Conservation (phyloP, 1,284 basidiomycete species). For the Tilletia indica region DNA sequence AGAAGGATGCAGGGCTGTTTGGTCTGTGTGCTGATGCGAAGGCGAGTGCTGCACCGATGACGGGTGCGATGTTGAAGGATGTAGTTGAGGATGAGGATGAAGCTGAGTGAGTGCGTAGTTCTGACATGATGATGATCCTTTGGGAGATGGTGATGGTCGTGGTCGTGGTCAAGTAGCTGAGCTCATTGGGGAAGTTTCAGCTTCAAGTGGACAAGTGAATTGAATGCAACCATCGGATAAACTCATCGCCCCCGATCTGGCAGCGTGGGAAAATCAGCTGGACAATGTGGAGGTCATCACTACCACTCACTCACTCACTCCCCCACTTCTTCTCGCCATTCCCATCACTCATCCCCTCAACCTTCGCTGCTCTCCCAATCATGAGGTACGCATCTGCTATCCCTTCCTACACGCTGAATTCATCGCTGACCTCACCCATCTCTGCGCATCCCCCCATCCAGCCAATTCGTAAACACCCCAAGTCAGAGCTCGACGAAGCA, state of each 20-base stretch:
- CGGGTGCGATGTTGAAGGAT: slow-evolving; percentile 7
- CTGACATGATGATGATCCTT: too few relatives aligned
- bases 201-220: background rate
- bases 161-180: background rate
- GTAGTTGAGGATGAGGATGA: background rate
- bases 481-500: slow-evolving; percentile 94
- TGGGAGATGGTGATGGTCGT: background rate
- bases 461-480: slow-evolving; percentile 94
- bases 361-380: background rate
- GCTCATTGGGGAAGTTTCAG: background rate
- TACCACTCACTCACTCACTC: background rate
- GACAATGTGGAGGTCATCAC: background rate
- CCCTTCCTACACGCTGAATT: background rate
- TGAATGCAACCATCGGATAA: too few relatives aligned
- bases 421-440: background rate
- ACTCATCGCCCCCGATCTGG: too few relatives aligned
- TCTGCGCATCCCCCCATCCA: slow-evolving; percentile 53
- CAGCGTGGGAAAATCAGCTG: background rate
- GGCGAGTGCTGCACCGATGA: slow-evolving; percentile 6
- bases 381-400: background rate
- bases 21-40: slow-evolving; percentile 1
- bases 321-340: background rate
- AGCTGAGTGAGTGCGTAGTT: too few relatives aligned
- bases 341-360: background rate
- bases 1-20: background rate